Conservation (phyloP, 495 filamentous ascomycete species). For the Podospora australis region DNA sequence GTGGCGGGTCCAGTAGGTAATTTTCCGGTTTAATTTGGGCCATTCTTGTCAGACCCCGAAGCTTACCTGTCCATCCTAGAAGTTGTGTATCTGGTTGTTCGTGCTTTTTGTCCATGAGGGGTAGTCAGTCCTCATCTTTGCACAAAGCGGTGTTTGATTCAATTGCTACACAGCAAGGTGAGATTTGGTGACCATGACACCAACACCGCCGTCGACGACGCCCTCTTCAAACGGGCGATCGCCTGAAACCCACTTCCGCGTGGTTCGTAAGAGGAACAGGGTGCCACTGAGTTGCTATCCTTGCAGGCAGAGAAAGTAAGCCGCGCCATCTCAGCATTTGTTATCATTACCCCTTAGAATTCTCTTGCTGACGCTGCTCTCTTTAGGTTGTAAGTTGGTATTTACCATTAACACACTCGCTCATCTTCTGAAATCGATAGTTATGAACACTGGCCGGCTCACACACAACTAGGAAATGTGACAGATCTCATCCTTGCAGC, state of each 20-base stretch:
- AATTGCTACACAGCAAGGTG: too few relatives aligned
- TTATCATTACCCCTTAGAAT: conserved; percentile 2
- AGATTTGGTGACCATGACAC: conserved; percentile 79
- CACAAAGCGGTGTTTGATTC: too few relatives aligned
- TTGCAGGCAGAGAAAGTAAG: conserved; percentile 92
- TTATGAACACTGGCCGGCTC: not conserved
- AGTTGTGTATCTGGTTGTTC: too few relatives aligned
- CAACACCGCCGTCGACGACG: conserved; percentile 84
- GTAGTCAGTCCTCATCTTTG: too few relatives aligned
- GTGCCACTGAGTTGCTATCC: conserved; percentile 92
- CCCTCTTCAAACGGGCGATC: conserved; percentile 70
- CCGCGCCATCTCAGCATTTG: conserved; percentile 5
- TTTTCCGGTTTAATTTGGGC: too few relatives aligned
- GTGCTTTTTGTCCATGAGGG: too few relatives aligned
- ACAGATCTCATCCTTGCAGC: conserved; percentile 85
- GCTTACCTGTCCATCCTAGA: too few relatives aligned
- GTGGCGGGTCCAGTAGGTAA: not conserved
- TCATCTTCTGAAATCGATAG: not conserved
- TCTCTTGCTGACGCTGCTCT: conserved; percentile 16
- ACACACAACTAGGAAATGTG: conserved; percentile 63
- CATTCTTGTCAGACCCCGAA: too few relatives aligned
- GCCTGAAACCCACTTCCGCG: conserved; percentile 78
- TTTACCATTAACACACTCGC: too few relatives aligned
- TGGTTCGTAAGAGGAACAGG: conserved; percentile 89
- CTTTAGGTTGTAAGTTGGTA: conserved; percentile 26